phyloP scores from a whole-genome alignment of 345 rosid species.

The Eucalyptus urophylla region DNA sequence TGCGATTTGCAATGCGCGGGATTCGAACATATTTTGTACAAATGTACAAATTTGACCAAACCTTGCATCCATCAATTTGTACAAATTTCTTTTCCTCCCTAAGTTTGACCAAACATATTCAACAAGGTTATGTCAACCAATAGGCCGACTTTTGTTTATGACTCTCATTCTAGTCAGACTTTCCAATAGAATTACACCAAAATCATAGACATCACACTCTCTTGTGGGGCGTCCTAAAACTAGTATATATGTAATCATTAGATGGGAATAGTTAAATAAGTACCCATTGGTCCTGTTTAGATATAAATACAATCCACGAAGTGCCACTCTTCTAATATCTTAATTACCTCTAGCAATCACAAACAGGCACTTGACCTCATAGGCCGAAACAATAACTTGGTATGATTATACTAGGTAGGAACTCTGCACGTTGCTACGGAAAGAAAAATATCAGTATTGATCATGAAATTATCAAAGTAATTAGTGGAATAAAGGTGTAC shows the following conservation, averaged over 20 bases:
- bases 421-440: not conserved
- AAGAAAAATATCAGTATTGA: not conserved
- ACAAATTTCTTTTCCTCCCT: conserved; percentile 58
- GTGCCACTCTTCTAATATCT: not conserved
- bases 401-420: not conserved
- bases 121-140: conserved; percentile 75
- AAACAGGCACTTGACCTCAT: not conserved
- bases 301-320: not conserved
- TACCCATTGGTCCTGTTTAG: not conserved
- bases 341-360: too few relatives aligned
- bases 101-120: conserved; percentile 30
- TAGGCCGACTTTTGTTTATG: conserved; percentile 74
- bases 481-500: not conserved
- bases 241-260: not conserved
- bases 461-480: not conserved
- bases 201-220: conserved; percentile 71
- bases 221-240: conserved; percentile 44
- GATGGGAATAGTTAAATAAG: not conserved
- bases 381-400: not conserved
- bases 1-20: too few relatives aligned
- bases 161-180: conserved; percentile 64
- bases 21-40: too few relatives aligned
- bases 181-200: conserved; percentile 66
- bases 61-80: conserved; percentile 63
- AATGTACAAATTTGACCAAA: too few relatives aligned